phyloP scores from a whole-genome alignment of 2,329 filamentous ascomycete species.

The Trichoderma asperellum region DNA sequence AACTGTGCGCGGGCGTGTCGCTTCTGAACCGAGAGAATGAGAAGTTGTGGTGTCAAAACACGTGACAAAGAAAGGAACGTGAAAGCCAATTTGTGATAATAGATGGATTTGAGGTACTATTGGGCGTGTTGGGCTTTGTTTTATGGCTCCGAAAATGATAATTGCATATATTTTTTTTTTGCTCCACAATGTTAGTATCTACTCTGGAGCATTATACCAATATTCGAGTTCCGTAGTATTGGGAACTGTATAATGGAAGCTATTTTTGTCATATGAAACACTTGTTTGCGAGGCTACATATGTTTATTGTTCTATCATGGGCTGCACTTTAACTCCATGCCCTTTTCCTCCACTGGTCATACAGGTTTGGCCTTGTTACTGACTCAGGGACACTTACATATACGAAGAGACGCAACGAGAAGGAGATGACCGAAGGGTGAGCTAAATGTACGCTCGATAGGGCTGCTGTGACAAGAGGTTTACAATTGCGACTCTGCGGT shows the following conservation, averaged over 20 bases:
- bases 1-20: constrained; percentile 5
- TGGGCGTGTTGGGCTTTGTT: constrained; percentile 25
- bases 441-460: not conserved
- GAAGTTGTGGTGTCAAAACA: not conserved
- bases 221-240: not conserved
- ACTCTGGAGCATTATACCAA: not conserved
- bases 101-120: constrained; percentile 19
- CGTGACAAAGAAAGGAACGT: constrained; percentile 16
- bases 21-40: not conserved
- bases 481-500: not conserved
- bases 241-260: not conserved
- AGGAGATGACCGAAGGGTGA: not conserved
- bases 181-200: constrained; percentile 3
- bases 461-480: not conserved
- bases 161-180: not conserved
- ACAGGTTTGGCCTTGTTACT: not conserved
- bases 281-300: not conserved
- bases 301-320: not conserved
- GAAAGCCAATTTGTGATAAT: constrained; percentile 24
- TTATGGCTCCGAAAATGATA: constrained; percentile 24
- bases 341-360: not conserved
- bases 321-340: not conserved
- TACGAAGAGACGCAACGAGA: not conserved
- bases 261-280: constrained; percentile 4
- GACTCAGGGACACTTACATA: not conserved